Base-by-base conservation (phyloP, 1,284 basidiomycete species). In the Ceratobasidium sp. region DNA sequence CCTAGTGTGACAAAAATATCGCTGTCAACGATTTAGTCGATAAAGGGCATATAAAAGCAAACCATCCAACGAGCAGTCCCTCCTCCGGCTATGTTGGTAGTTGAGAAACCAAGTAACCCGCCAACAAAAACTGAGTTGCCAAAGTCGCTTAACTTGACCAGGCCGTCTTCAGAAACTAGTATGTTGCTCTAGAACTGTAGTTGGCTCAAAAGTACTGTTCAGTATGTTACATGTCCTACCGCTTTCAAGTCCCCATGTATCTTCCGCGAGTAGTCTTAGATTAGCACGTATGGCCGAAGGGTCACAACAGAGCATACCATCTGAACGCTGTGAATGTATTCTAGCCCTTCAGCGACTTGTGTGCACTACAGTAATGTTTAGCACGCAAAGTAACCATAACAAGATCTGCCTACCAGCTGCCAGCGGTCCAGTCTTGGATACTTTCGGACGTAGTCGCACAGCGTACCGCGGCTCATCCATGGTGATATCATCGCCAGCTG, bases 1-100 rank as follows among this genome's bases (percentile, higher is more conserved):
- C 61, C 61, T 26, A 12, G 1, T 30, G 10, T 6, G 30, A 26
- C 30, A 14, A 30, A 21, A 21, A 26, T 30, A 28, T 59, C 1
- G 36, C 16, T 23, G 28, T 57, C 28, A 34, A n/a, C n/a, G n/a
- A 16, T 57, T 57, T 21, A 30, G 28, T 3, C 34, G 32, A 3
- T 18, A 6, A 2, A 30, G 41, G 18, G n/a, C 5, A 16, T 6
- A n/a, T n/a, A n/a, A n/a, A n/a, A n/a, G 9, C 43, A n/a, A 8
- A 61, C 59, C 59, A 61, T 61, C 59, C 59, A 61, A 61, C 59
- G 59, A 30, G 30, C 16, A 2, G 59, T 61, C 21, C 59, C 59
- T 4, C 59, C 59, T 1, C 59, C 59, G 9, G 30, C 45, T 6
- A 30, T 61, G 18, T 16, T 8, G 16, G 59, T 61, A n/a, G 14